phyloP scores from a whole-genome alignment of 129 eudicot species.

The Flaveria ramosissima region DNA sequence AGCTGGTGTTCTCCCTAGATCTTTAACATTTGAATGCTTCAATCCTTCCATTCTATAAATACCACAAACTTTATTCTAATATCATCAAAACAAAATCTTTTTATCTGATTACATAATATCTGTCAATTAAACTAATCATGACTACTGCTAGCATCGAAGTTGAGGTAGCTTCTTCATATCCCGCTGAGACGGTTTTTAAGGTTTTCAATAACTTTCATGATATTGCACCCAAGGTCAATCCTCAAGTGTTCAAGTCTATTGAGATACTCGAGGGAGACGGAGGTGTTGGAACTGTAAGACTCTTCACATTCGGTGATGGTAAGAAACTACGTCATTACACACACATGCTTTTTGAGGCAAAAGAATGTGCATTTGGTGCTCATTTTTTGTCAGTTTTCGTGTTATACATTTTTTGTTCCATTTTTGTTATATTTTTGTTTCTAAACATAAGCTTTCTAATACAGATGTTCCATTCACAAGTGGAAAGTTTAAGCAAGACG shows the following conservation, averaged over 20 bases:
- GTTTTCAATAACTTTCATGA: not conserved
- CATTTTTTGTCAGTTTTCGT: not conserved
- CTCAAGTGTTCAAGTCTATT: slow-evolving; percentile 3
- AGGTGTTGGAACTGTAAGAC: slow-evolving; percentile 14
- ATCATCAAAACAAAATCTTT: not conserved
- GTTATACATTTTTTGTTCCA: not conserved
- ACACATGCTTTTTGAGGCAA: too few species aligned
- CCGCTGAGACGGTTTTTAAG: not conserved
- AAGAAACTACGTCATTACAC: not conserved
- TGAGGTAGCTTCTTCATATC: not conserved
- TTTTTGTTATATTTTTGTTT: not conserved
- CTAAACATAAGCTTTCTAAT: not conserved
- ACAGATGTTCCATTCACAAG: not conserved
- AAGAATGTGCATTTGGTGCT: not conserved
- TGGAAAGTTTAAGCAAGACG: not conserved
- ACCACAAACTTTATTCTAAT: not conserved
- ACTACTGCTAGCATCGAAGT: not conserved
- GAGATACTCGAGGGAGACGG: not conserved
- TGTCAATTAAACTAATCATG: not conserved
- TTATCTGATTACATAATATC: not conserved
- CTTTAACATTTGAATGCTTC: not conserved
- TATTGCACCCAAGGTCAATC: not conserved
- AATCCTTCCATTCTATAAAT: slow-evolving; percentile 1
- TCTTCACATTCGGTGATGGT: slow-evolving; percentile 14
- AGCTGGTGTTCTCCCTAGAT: not conserved